phyloP scores from a whole-genome alignment of 495 filamentous ascomycete genomes.

The Aspergillus indologenus region DNA sequence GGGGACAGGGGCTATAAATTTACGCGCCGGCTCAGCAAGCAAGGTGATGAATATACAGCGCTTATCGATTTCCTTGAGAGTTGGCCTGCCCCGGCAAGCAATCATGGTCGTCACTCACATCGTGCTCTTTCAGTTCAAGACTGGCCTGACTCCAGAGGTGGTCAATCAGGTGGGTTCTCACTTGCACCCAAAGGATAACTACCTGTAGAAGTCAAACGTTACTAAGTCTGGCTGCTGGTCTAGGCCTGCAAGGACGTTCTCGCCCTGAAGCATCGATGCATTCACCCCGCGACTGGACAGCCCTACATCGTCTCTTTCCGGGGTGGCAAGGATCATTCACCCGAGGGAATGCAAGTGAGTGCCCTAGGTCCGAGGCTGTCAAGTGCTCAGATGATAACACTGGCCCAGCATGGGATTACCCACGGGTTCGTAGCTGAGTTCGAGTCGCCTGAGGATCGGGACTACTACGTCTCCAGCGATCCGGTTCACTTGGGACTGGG shows the following conservation, averaged over 20 bases:
- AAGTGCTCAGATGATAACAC: neutral
- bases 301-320: slow-evolving; percentile 56
- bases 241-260: slow-evolving; percentile 42
- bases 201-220: neutral
- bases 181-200: too few species aligned
- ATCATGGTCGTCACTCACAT: slow-evolving; percentile 1
- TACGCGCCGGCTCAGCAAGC: neutral
- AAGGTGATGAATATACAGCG: too few species aligned
- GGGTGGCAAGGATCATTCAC: slow-evolving; percentile 58
- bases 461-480: slow-evolving; percentile 55
- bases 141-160: neutral
- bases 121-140: slow-evolving; percentile 3
- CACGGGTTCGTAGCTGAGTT: slow-evolving; percentile 66
- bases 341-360: slow-evolving; percentile 54
- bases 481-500: slow-evolving; percentile 48
- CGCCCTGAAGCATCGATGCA: slow-evolving; percentile 29
- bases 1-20: neutral
- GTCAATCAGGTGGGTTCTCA: neutral
- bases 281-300: slow-evolving; percentile 37
- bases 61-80: too few species aligned
- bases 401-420: slow-evolving; percentile 46
- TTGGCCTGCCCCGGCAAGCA: neutral
- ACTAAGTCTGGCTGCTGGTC: neutral
- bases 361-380: neutral
- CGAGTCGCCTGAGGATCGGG: slow-evolving; percentile 49